Percentiles rank a stretch among this genome's conserved stretches.
Evolutionary conservation across 2,329 filamentous ascomycete genomes (phyloP).

Genomic region (Ophiostoma ulmi): DNA sequence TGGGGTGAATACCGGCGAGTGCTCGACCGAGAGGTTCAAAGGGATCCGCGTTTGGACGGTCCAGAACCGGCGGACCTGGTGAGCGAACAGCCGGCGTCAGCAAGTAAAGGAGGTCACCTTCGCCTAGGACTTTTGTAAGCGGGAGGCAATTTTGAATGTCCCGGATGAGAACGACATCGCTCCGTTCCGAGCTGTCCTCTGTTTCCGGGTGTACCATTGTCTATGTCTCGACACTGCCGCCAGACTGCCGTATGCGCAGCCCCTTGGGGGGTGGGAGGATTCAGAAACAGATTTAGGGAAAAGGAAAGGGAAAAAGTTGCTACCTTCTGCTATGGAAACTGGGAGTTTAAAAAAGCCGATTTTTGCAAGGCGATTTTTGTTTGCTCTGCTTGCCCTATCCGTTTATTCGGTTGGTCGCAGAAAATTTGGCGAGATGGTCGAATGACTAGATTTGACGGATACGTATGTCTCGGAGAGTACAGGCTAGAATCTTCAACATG

Average conservation of each 20-base stretch:
- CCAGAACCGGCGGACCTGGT: slow-evolving; percentile 40
- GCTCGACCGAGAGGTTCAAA: slow-evolving; percentile 66
- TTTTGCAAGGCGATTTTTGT: neutral
- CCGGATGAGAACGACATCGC: slow-evolving; percentile 35
- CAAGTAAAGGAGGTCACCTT: slow-evolving; percentile 55
- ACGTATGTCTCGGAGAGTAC: neutral
- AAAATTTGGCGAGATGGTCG: neutral
- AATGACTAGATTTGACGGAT: neutral
- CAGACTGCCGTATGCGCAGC: slow-evolving; percentile 21
- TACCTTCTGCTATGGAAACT: slow-evolving; percentile 2
- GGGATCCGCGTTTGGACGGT: slow-evolving; percentile 43
- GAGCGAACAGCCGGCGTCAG: slow-evolving; percentile 50
- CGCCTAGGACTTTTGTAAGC: slow-evolving; percentile 41
- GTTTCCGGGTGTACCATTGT: slow-evolving; percentile 26
- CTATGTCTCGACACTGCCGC: slow-evolving; percentile 4
- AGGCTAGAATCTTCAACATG: neutral
- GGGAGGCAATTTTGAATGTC: slow-evolving; percentile 46
- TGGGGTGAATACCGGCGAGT: slow-evolving; percentile 54
- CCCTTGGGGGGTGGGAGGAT: neutral
- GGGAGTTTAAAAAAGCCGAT: neutral
- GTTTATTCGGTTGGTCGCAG: neutral
- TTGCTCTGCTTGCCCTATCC: neutral
- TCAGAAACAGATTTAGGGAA: neutral
- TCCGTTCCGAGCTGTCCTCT: slow-evolving; percentile 28
- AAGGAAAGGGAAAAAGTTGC: neutral